Evolutionary conservation across 257 asterid genomes (phyloP).

Genomic region (Capsicum pubescens): DNA sequence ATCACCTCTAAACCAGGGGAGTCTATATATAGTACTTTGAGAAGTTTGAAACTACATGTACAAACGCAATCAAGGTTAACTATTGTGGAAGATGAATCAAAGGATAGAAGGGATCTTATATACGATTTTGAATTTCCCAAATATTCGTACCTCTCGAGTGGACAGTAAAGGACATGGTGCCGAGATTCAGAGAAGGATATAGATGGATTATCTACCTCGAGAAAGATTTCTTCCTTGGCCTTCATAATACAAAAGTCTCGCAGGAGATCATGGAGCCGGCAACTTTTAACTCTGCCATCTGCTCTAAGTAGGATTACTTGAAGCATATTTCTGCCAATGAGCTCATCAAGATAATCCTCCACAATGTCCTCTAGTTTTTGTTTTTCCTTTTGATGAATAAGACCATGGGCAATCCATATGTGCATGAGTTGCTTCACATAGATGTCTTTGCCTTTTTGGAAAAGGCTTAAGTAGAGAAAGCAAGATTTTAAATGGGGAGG

Average conservation of each 20-base stretch:
- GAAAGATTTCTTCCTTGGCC: conserved; percentile 34
- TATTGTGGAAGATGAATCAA: neutral
- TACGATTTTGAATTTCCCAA: neutral
- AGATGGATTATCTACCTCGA: conserved; percentile 27
- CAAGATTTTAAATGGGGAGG: conserved; percentile 36
- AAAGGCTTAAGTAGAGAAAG: conserved; percentile 35
- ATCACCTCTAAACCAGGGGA: neutral
- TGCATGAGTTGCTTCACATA: conserved; percentile 33
- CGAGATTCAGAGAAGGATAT: conserved; percentile 9
- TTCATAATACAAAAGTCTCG: conserved; percentile 23
- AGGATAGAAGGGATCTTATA: neutral
- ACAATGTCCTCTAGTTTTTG: conserved; percentile 38
- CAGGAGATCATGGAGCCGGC: conserved; percentile 31
- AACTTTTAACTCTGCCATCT: conserved; percentile 3
- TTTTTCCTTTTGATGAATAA: conserved; percentile 18
- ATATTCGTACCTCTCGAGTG: neutral
- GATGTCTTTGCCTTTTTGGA: conserved; percentile 28
- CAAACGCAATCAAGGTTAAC: neutral
- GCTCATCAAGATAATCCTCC: conserved; percentile 36
- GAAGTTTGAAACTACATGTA: conserved; percentile 29
- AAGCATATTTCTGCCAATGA: conserved; percentile 35
- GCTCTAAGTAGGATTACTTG: conserved; percentile 22
- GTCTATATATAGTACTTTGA: conserved; percentile 30
- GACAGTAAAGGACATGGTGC: neutral
- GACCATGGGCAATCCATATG: conserved; percentile 46